Base-by-base conservation (phyloP, 208 protist species). In the Chromosphaera perkinsii region DNA sequence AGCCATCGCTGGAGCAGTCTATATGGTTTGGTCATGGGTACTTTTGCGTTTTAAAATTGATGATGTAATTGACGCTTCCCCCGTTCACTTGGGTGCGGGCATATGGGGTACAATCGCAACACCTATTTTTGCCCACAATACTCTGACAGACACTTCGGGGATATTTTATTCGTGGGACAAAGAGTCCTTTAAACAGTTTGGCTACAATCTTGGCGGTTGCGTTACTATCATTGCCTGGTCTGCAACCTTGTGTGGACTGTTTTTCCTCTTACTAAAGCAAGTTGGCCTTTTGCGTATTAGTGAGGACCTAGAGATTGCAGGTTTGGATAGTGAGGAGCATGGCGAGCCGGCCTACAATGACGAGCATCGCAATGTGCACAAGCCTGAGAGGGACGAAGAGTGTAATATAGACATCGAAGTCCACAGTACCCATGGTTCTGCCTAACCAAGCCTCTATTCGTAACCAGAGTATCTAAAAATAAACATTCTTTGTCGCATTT, bases 61-160 rank as follows among this genome's bases (percentile, higher is more conserved):
- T 65, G 39, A 55, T 37, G 10, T 40, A 10, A 7, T 65, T 22
- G 59, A 65, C 7, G 59, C 59, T 9, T 9, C 48, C 10, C 26
- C 59, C 22, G 59, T 65, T 22, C 59, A 65, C 29, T 22, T 52
- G 22, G 61, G 61, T 9, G 17, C 22, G 32, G 61, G 61, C 36
- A 26, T 26, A 7, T 66, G 61, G 61, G 61, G 61, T 55, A 45
- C 43, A 3, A 4, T 51, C 7, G 61, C 61, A 37, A 22, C 14
- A 29, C 20, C 43, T 9, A 26, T 66, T 4, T 66, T 66, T 26
- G 26, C 61, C 43, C 12, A 52, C 24, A 3, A 3, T 24, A 51
- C 3, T 26, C 33, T n/a, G 45, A 3, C 45, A 27, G 20, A 56
- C 26, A 27, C 20, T 14, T n/a, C n/a, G n/a, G 56, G 56, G 26